phyloP scores from a whole-genome alignment of 768 basidiomycete species.

The Xerocomellus amylosporus region DNA sequence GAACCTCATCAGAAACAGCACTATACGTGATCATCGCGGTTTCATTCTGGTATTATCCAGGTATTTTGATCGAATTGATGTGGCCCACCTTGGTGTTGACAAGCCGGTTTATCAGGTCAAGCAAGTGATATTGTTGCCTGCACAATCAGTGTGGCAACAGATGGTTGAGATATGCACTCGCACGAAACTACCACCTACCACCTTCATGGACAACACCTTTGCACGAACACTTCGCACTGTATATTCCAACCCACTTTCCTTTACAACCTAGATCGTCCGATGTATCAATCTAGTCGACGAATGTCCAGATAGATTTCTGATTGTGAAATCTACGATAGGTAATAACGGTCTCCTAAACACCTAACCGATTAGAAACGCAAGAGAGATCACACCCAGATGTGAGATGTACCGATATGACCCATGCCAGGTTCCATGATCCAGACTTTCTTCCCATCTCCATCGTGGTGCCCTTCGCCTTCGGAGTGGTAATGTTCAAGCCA shows the following conservation, averaged over 20 bases:
- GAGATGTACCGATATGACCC: conserved; percentile 73
- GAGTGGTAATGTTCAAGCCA: conserved; percentile 61
- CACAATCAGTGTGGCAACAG: background rate
- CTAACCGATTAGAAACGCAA: background rate
- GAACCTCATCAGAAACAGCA: conserved; percentile 34
- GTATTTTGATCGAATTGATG: conserved; percentile 11
- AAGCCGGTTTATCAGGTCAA: conserved; percentile 18
- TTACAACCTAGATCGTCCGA: conserved; percentile 1
- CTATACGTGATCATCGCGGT: conserved; percentile 72
- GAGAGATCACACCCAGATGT: background rate
- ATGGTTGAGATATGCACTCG: background rate
- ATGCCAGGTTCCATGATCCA: conserved; percentile 88
- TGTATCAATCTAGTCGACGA: conserved; percentile 2
- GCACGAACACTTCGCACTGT: conserved; percentile 13
- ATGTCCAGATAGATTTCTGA: conserved; percentile 1
- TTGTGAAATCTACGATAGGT: conserved; percentile 27
- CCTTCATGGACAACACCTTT: background rate
- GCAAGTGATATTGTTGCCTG: conserved; percentile 22
- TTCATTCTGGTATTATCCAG: conserved; percentile 62
- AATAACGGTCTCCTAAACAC: conserved; percentile 41
- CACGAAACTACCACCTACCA: conserved; percentile 5
- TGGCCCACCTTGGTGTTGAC: background rate
- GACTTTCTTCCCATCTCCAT: conserved; percentile 57
- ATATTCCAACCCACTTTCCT: conserved; percentile 10
- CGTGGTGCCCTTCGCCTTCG: conserved; percentile 39